phyloP scores from a whole-genome alignment of 139 green algal genomes.

The Coelastrella sp. region DNA sequence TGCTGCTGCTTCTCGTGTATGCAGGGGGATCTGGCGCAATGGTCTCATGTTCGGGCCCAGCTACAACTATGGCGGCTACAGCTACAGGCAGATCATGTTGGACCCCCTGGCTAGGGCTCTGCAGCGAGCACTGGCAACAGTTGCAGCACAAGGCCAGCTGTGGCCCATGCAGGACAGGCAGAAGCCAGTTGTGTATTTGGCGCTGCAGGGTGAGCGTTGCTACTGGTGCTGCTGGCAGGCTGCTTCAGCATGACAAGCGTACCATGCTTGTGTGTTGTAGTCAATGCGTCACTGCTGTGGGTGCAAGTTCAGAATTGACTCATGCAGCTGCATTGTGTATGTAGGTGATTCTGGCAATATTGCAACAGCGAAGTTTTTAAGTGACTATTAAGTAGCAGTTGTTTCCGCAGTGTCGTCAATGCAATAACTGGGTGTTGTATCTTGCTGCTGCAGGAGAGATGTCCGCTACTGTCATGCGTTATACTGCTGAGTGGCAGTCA shows the following conservation, averaged over 20 bases:
- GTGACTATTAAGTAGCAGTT: not conserved
- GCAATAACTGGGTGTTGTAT: too few relatives aligned
- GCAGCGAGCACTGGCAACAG: not conserved
- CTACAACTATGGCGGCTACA: slow-evolving; percentile 47
- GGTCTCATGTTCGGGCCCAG: slow-evolving; percentile 60
- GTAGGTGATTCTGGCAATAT: too few relatives aligned
- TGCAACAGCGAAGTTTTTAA: too few relatives aligned
- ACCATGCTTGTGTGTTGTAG: too few relatives aligned
- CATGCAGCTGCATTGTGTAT: too few relatives aligned
- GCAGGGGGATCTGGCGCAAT: slow-evolving; percentile 63
- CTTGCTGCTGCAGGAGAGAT: slow-evolving; percentile 60
- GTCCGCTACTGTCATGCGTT: slow-evolving; percentile 51
- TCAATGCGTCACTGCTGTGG: too few relatives aligned
- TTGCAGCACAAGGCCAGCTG: slow-evolving; percentile 9
- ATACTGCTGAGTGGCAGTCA: slow-evolving; percentile 12
- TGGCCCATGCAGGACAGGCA: not conserved
- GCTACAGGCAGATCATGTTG: slow-evolving; percentile 61
- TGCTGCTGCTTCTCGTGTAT: not conserved
- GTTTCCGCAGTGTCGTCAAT: not conserved
- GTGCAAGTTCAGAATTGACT: too few relatives aligned
- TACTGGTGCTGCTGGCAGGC: not conserved
- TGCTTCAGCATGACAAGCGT: too few relatives aligned
- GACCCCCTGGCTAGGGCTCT: slow-evolving; percentile 55
- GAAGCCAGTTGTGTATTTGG: slow-evolving; percentile 49
- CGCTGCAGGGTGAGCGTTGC: slow-evolving; percentile 31